Evolutionary conservation across 352 stramenopile species (phyloP).

Genomic region (Globisporangium takayamanum): DNA sequence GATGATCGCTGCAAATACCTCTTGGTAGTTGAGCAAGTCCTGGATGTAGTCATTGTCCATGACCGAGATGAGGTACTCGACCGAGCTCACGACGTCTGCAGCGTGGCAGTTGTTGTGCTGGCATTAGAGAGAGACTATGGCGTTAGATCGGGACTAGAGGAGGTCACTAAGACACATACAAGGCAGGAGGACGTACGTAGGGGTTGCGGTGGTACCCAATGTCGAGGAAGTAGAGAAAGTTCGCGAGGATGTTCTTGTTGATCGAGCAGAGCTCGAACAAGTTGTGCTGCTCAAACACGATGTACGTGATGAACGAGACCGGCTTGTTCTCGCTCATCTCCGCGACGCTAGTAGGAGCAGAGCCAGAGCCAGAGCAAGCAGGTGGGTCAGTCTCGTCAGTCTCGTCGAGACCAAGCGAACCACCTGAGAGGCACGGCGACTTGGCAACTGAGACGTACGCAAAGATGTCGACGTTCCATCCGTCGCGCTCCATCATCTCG

Average conservation of each 20-base stretch:
- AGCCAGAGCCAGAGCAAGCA: background rate
- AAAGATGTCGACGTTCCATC: conserved; percentile 71
- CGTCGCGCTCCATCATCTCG: conserved; percentile 65
- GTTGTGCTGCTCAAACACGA: conserved; percentile 80
- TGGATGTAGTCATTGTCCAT: conserved; percentile 79
- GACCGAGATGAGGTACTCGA: conserved; percentile 77
- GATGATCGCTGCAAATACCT: conserved; percentile 76
- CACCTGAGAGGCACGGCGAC: too few species aligned
- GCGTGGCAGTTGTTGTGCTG: conserved; percentile 81
- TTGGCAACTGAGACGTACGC: conserved; percentile 28
- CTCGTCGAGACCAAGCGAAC: too few species aligned
- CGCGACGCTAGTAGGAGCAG: conserved; percentile 30
- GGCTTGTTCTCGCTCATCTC: conserved; percentile 58
- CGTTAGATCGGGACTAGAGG: too few species aligned
- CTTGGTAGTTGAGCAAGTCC: conserved; percentile 70
- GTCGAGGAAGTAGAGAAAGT: conserved; percentile 77
- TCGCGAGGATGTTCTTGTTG: conserved; percentile 71
- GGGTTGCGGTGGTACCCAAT: conserved; percentile 76
- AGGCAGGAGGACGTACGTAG: conserved; percentile 38
- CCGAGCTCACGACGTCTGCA: conserved; percentile 72
- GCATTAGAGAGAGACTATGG: background rate
- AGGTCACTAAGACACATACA: too few species aligned
- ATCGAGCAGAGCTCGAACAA: conserved; percentile 64
- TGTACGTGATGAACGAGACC: conserved; percentile 80
- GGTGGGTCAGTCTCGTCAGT: too few species aligned